A percentile compares a stretch with the other conserved stretches of the same genome.
These are phyloP conservation scores for Nymphaea colorata DNA, from an alignment of 164 flowering plant species.

Conservation along the genomic window DNA sequence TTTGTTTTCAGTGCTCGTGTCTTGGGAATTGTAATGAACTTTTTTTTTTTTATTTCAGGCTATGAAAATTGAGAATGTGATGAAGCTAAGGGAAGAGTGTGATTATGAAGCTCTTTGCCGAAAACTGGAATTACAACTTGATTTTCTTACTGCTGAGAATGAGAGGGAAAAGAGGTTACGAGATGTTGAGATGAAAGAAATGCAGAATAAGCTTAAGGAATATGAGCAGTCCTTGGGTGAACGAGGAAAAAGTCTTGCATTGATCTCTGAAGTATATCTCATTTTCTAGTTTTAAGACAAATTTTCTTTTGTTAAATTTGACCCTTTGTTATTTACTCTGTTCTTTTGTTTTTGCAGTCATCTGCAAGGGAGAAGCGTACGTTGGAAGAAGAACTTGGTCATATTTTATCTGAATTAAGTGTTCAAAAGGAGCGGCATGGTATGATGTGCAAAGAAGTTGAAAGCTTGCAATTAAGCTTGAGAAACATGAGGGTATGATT, in stretches of 20 bases:
- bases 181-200: conserved; percentile 34
- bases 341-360: conserved; percentile 25
- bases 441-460: conserved; percentile 32
- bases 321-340: neutral
- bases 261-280: conserved; percentile 61
- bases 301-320: conserved; percentile 5
- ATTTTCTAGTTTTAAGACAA: neutral
- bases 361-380: conserved; percentile 43
- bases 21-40: too few relatives aligned
- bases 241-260: conserved; percentile 33
- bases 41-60: conserved; percentile 37
- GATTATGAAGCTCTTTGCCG: conserved; percentile 83
- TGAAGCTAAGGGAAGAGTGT: conserved; percentile 85
- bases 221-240: conserved; percentile 39
- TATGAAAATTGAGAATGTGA: conserved; percentile 67
- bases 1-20: too few relatives aligned
- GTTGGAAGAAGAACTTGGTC: conserved; percentile 29
- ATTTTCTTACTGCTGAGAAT: conserved; percentile 58
- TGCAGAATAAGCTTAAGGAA: conserved; percentile 38
- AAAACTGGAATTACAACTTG: conserved; percentile 66
- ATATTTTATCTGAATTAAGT: conserved; percentile 29
- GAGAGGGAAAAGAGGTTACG: conserved; percentile 58
- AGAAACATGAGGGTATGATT: conserved; percentile 28
- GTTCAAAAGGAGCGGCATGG: conserved; percentile 36
- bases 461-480: conserved; percentile 36